Percentiles rank a stretch among this genome's conserved stretches.
These are phyloP conservation scores for Phytopythium ostracodes DNA, from an alignment of 352 stramenopile genomes.

Conservation along the genomic window DNA sequence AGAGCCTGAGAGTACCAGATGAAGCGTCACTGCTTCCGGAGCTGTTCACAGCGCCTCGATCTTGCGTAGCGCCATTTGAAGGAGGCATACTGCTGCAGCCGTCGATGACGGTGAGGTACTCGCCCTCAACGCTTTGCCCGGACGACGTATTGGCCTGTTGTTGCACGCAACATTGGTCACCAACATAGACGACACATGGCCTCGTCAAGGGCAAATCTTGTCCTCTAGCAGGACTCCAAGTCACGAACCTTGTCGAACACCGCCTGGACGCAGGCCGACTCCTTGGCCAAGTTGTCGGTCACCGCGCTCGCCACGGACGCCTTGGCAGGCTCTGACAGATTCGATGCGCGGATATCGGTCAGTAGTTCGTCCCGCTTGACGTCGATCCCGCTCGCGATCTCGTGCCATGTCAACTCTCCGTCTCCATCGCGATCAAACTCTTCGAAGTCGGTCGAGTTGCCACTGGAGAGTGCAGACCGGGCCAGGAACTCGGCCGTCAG, in stretches of 20 bases:
- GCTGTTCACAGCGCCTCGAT: background rate
- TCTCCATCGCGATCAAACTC: background rate
- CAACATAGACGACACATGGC: background rate
- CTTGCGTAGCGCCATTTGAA: background rate
- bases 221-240: background rate
- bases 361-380: background rate
- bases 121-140: background rate
- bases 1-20: too few relatives aligned
- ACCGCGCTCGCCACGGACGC: background rate
- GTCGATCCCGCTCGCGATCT: background rate
- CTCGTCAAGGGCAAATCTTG: background rate
- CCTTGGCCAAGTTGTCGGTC: background rate
- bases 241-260: background rate
- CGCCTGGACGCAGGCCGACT: background rate
- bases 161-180: background rate
- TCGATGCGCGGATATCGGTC: background rate
- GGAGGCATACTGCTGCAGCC: background rate
- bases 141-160: background rate
- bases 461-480: background rate
- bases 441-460: background rate
- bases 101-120: background rate
- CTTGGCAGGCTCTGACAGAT: background rate
- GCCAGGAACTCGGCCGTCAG: background rate
- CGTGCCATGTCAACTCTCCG: background rate
- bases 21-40: background rate